Percentiles rank a stretch among this genome's conserved stretches.
These are phyloP conservation scores for Acorus calamus DNA, from an alignment of 106 monocot genomes.

Conservation along the genomic window DNA sequence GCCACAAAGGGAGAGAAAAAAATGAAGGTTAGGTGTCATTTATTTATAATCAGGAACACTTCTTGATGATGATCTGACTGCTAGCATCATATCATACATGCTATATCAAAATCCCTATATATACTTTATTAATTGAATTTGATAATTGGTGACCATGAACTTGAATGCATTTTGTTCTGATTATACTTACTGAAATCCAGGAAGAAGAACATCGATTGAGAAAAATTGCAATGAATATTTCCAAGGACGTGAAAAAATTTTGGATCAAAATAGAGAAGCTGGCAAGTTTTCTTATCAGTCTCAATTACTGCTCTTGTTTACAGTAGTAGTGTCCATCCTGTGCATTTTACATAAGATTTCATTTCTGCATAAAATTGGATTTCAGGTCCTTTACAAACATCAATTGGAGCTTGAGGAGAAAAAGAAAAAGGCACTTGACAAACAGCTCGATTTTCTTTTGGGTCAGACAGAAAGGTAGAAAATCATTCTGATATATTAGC, in stretches of 20 bases:
- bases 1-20: conserved; percentile 80
- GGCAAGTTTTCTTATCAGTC: conserved; percentile 29
- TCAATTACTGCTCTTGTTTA: neutral
- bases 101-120: neutral
- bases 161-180: neutral
- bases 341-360: neutral
- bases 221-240: conserved; percentile 85
- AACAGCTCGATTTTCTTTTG: conserved; percentile 97
- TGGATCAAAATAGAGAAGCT: conserved; percentile 97
- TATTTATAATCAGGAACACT: no score
- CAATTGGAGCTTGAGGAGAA: conserved; percentile 88
- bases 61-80: no score
- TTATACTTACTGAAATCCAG: conserved; percentile 17
- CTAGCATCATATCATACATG: neutral
- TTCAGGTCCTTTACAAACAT: conserved; percentile 90
- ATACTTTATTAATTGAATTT: neutral
- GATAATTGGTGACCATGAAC: neutral
- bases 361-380: conserved; percentile 3
- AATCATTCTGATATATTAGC: no score
- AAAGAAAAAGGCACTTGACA: conserved; percentile 96
- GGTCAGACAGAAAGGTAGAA: conserved; percentile 96
- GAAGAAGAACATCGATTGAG: conserved; percentile 84
- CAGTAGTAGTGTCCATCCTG: neutral
- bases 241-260: conserved; percentile 97
- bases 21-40: conserved; percentile 49